These are phyloP conservation scores for Chlorella sp. DNA, from an alignment of 139 green algal genomes.

Conservation along the genomic window DNA sequence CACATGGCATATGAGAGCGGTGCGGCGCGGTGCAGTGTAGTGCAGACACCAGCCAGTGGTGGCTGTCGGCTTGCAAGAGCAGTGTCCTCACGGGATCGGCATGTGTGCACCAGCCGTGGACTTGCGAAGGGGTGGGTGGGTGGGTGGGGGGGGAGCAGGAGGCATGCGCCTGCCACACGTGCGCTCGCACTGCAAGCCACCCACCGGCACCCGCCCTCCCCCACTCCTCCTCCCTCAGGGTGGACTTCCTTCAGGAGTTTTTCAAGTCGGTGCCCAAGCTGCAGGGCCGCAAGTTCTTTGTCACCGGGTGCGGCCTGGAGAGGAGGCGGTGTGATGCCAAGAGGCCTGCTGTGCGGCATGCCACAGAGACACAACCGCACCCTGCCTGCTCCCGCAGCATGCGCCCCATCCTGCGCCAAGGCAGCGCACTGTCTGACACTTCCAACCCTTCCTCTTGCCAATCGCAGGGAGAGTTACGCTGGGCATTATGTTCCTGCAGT, in stretches of 20 bases:
- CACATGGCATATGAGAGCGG: too few species aligned
- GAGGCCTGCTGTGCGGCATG: background rate
- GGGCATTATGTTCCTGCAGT: constrained; percentile 83
- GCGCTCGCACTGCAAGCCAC: background rate
- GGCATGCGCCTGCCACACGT: too few species aligned
- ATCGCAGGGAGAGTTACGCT: constrained; percentile 19
- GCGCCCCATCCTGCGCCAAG: too few species aligned
- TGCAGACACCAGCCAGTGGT: too few species aligned
- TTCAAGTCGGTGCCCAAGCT: constrained; percentile 78
- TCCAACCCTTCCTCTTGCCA: background rate
- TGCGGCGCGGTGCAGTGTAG: too few species aligned
- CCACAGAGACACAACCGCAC: background rate
- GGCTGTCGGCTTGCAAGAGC: too few species aligned
- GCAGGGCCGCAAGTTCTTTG: constrained; percentile 73
- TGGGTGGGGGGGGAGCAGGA: too few species aligned
- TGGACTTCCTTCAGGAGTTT: constrained; percentile 93
- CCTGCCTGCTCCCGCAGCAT: background rate
- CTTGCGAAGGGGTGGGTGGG: too few species aligned
- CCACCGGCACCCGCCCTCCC: background rate
- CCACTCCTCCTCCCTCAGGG: constrained; percentile 13
- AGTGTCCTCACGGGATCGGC: too few species aligned
- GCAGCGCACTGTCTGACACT: background rate
- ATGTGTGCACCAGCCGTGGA: too few species aligned
- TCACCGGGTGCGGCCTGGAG: constrained; percentile 60
- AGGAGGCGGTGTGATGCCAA: too few species aligned